phyloP scores from a whole-genome alignment of 2,329 filamentous ascomycete genomes.

The Chaetomium sp. region DNA sequence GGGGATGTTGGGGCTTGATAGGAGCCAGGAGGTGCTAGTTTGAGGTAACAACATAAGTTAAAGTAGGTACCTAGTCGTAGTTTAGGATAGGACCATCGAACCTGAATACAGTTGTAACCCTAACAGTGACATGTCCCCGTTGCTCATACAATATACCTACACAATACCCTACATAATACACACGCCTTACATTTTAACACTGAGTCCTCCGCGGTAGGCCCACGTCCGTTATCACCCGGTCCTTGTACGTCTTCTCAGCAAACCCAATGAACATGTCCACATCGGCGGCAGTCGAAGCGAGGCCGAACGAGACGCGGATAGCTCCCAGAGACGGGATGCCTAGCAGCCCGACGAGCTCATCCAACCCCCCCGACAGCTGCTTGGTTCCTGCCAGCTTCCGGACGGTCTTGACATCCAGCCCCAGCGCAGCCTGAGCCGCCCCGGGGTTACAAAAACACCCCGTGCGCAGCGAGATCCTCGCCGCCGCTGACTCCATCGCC shows the following conservation, averaged over 20 bases:
- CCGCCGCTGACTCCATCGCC: constrained; percentile 38
- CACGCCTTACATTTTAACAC: constrained; percentile 9
- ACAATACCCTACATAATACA: too few species aligned
- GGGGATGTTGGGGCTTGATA: not conserved
- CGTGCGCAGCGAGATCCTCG: constrained; percentile 44
- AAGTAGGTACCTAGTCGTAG: not conserved
- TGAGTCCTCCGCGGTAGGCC: constrained; percentile 7
- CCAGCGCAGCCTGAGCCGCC: constrained; percentile 42
- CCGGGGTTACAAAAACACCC: constrained; percentile 50
- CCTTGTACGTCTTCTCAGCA: constrained; percentile 39
- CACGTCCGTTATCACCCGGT: constrained; percentile 32
- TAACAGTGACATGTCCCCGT: too few species aligned
- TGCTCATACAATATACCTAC: not conserved
- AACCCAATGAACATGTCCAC: constrained; percentile 44
- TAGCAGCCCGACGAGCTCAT: constrained; percentile 34
- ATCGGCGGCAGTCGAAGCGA: constrained; percentile 42
- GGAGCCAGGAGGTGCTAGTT: not conserved
- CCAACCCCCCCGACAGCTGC: constrained; percentile 24
- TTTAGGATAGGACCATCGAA: not conserved
- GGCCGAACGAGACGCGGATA: constrained; percentile 45
- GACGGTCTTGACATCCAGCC: constrained; percentile 32
- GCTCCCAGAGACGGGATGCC: constrained; percentile 39
- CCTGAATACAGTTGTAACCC: not conserved
- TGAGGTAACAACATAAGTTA: not conserved
- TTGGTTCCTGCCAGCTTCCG: constrained; percentile 21